Evolutionary conservation across 2,329 filamentous ascomycete species (phyloP).

Genomic region (Pseudogymnoascus sp.): DNA sequence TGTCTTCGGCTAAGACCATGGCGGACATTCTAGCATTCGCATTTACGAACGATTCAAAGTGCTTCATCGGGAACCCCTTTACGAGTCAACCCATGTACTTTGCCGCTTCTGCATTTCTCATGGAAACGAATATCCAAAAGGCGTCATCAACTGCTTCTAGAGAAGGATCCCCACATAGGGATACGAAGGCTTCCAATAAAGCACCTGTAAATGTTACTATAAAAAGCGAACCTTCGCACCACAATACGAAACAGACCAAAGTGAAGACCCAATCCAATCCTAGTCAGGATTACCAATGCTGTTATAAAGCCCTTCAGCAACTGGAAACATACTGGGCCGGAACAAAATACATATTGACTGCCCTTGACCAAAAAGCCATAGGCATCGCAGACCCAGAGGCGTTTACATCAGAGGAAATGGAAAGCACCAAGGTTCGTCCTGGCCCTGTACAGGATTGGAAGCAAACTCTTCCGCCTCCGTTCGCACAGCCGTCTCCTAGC

Average conservation of each 20-base stretch:
- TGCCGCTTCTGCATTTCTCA: constrained; percentile 79
- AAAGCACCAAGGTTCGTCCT: constrained; percentile 52
- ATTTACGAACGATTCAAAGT: constrained; percentile 76
- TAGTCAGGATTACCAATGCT: constrained; percentile 56
- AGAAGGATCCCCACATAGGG: constrained; percentile 31
- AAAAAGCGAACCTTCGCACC: constrained; percentile 19
- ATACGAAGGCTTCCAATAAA: constrained; percentile 8
- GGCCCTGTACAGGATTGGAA: constrained; percentile 30
- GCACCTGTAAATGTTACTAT: constrained; percentile 15
- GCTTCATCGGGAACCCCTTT: constrained; percentile 81
- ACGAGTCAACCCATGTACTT: constrained; percentile 89
- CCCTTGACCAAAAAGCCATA: constrained; percentile 79
- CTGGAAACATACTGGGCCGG: constrained; percentile 82
- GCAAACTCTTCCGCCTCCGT: constrained; percentile 17
- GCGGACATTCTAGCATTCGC: constrained; percentile 83
- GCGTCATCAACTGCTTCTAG: constrained; percentile 57
- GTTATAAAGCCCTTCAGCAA: constrained; percentile 74
- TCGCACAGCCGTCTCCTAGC: constrained; percentile 16
- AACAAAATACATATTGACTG: constrained; percentile 77
- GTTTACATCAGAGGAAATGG: constrained; percentile 65
- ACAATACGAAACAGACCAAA: constrained; percentile 20
- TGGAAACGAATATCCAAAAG: constrained; percentile 67
- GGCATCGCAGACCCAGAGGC: constrained; percentile 70
- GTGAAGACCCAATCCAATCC: constrained; percentile 1
- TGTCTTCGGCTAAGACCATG: constrained; percentile 66